Evolutionary conservation across 1,139 yeast genomes (phyloP), one percentile per base, ranked within the genome.

Genomic region (Taphrina deformans): DNA sequence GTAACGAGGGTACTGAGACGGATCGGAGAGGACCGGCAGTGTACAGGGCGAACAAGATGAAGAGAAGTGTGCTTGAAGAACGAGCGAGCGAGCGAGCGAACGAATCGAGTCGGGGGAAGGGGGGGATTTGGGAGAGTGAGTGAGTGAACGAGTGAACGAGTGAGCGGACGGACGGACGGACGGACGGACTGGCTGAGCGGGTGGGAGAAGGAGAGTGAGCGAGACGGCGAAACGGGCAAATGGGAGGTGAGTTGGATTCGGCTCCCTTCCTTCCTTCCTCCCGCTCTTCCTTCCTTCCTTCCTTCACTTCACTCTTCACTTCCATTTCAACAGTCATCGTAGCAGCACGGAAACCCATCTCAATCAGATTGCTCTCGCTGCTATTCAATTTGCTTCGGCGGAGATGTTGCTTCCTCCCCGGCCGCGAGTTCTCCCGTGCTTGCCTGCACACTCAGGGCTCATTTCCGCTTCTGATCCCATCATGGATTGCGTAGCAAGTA

Each of bases 201-300:
- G 40, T 35, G 40, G n/a, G 24, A 16, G 46, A 23, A n/a, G 26
- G 6, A 4, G 48, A 44, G n/a, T 21, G 27, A 23, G 24, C 48
- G 48, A 44, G 48, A 44, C 48, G 48, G 48, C 48, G 48, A 44
- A 44, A 44, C 7, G 48, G 48, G 48, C 18, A 6, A 44, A 21
- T 44, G 48, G 26, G 48, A 6, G 27, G 48, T 21, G 48, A 44
- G 27, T 18, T 5, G 48, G 14, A n/a, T n/a, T n/a, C n/a, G n/a
- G n/a, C n/a, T n/a, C n/a, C n/a, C n/a, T n/a, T n/a, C n/a, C n/a
- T n/a, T n/a, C n/a, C n/a, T n/a, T n/a, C n/a, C n/a, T n/a, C n/a
- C n/a, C n/a, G n/a, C n/a, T n/a, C n/a, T n/a, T n/a, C n/a, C n/a
- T n/a, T n/a, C n/a, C n/a, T n/a, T n/a, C n/a, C n/a, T n/a, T n/a